Base-by-base conservation (phyloP, 2,329 filamentous ascomycete genomes). In the Colletotrichum filicis region DNA sequence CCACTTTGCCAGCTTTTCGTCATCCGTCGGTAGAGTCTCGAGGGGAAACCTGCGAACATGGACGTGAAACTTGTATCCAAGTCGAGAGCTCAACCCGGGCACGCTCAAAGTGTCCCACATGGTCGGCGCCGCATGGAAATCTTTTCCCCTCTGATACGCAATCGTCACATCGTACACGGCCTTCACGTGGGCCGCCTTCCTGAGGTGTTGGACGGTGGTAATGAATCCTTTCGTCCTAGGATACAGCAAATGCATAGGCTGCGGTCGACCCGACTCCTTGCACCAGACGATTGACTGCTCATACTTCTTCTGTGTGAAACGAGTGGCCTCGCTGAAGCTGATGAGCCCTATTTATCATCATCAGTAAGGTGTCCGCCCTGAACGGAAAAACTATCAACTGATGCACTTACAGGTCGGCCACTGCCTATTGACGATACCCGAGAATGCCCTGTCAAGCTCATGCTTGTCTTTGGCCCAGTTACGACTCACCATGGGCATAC, bases 321-420 rank as follows among this genome's bases (percentile, higher is more conserved):
- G 85, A 9, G 89, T 91, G n/a, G 87, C 88, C 82, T 92, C 90
- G 77, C 88, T 90, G 83, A 90, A 92, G 76, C 89, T 89, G 76
- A 92, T 87, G 76, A 92, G 87, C 91, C 89, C 89, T 91, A 75
- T 11, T 32, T 32, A 32, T 66, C 28, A 22, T 59, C 35, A 53
- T 74, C 24, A 74, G 64, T 63, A 22, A 49, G 24, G 22, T 28
- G 35, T 49, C 24, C 28, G n/a, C 16, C 7, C 4, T 35, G 19
- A n/a, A 46, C 62, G 56, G 30, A 74, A 74, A 68, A 35, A 60
- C 28, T 22, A 22, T 37, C 26, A 5, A 57, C 71, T 28, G 26
- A 35, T 22, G 57, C 5, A 83, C 87, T 83, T 82, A 91, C 89
- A 92, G 32, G 87, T 90, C 14, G 89, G 89, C 85, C 87, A 90